These are phyloP conservation scores for Leccinum subspadiceum DNA, from an alignment of 1,284 basidiomycete species.

Conservation along the genomic window DNA sequence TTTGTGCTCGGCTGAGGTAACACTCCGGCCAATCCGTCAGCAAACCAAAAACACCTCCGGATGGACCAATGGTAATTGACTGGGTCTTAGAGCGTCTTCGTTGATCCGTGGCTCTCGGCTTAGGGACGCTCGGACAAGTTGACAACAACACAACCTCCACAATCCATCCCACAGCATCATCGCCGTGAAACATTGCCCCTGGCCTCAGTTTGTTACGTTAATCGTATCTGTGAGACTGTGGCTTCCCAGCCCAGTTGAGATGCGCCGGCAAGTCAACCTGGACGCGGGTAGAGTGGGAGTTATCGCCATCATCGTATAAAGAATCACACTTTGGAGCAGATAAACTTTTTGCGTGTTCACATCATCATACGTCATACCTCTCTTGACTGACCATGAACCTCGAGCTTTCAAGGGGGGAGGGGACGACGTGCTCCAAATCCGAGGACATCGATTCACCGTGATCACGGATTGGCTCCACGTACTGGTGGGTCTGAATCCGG, in stretches of 20 bases:
- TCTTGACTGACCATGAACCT: neutral
- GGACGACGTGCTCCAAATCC: neutral
- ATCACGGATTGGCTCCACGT: too few relatives aligned
- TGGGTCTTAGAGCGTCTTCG: neutral
- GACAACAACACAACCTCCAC: neutral
- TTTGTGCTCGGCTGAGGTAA: slow-evolving; percentile 2
- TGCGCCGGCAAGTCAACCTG: slow-evolving; percentile 10
- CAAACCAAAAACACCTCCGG: neutral
- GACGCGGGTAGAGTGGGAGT: slow-evolving; percentile 3
- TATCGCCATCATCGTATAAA: neutral
- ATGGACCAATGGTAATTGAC: neutral
- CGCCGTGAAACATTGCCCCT: neutral
- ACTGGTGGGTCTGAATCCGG: neutral
- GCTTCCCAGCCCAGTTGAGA: slow-evolving; percentile 2
- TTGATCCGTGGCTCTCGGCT: slow-evolving; percentile 1
- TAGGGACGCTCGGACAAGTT: neutral
- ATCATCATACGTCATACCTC: slow-evolving; percentile 8
- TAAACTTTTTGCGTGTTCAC: slow-evolving; percentile 10
- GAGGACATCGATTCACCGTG: neutral
- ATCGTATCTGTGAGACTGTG: neutral
- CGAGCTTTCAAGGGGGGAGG: neutral
- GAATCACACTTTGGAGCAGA: slow-evolving; percentile 1
- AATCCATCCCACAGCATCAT: neutral
- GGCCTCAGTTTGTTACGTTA: slow-evolving; percentile 16
- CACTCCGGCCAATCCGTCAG: neutral